These are phyloP conservation scores for Salix caprea DNA, from an alignment of 345 rosid species.

Conservation along the genomic window DNA sequence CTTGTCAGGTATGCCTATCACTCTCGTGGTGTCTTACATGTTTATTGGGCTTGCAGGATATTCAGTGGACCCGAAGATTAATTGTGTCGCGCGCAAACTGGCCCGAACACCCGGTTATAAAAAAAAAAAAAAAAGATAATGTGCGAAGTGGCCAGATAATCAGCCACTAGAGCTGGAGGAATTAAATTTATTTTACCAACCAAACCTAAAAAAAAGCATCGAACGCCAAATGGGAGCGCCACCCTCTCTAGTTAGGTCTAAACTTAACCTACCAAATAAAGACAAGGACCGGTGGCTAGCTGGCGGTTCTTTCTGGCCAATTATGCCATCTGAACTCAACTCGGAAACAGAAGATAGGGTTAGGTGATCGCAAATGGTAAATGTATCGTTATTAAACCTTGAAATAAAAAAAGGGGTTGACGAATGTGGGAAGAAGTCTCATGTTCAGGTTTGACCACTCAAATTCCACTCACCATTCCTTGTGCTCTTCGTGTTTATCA, in stretches of 20 bases:
- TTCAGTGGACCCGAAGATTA: too few relatives aligned
- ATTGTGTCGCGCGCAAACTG: too few relatives aligned
- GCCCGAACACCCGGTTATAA: too few relatives aligned
- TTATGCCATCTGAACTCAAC: neutral
- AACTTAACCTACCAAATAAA: neutral
- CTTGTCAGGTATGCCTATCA: too few relatives aligned
- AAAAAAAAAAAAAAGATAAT: too few relatives aligned
- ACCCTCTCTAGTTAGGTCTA: neutral
- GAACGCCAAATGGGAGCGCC: neutral
- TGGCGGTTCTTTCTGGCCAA: neutral
- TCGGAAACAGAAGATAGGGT: neutral
- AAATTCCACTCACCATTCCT: neutral
- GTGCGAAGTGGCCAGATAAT: neutral
- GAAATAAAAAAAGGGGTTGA: too few relatives aligned
- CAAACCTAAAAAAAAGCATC: too few relatives aligned
- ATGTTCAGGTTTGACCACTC: neutral
- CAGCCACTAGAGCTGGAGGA: neutral
- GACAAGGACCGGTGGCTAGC: neutral
- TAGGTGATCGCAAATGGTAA: neutral
- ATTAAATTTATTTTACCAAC: neutral
- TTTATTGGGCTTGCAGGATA: too few relatives aligned
- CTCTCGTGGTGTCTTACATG: too few relatives aligned
- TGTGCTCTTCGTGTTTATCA: neutral
- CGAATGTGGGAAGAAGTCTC: neutral
- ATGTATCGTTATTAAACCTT: too few relatives aligned